phyloP scores from a whole-genome alignment of 768 basidiomycete genomes.

The Lactarius vividus region DNA sequence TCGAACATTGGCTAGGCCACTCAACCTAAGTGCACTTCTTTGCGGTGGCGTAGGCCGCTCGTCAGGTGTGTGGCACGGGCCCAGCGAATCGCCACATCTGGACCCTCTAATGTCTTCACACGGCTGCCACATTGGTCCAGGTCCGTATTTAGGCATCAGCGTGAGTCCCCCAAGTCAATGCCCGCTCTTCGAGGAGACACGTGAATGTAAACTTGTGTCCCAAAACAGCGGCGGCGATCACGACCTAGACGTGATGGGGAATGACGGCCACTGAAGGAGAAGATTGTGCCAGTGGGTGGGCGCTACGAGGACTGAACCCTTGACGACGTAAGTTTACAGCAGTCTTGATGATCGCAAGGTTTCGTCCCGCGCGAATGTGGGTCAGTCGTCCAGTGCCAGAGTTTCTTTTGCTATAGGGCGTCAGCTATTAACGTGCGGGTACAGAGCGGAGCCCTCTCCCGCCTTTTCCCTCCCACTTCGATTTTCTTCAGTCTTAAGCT shows the following conservation, averaged over 20 bases:
- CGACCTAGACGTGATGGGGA: constrained; percentile 1
- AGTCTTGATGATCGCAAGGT: not conserved
- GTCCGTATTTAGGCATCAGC: constrained; percentile 2
- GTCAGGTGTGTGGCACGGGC: not conserved
- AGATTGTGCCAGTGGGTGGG: not conserved
- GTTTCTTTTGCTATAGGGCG: not conserved
- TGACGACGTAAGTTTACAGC: not conserved
- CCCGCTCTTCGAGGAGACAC: not conserved
- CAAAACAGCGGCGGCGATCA: not conserved
- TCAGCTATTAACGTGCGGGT: not conserved
- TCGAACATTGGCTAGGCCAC: not conserved
- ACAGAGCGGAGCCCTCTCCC: not conserved
- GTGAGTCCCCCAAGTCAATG: not conserved
- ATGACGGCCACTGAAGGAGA: not conserved
- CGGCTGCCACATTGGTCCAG: not conserved
- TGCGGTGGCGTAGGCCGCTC: not conserved
- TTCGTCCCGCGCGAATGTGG: not conserved
- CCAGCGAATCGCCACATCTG: not conserved
- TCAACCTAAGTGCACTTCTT: not conserved
- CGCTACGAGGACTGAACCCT: not conserved
- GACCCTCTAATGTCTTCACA: not conserved
- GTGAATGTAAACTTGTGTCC: not conserved
- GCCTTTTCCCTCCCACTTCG: not conserved
- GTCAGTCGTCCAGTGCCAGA: not conserved
- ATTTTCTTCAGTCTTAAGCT: not conserved